Base-by-base conservation (phyloP, 257 asterid genomes). In the Solanum ahanhuiri region DNA sequence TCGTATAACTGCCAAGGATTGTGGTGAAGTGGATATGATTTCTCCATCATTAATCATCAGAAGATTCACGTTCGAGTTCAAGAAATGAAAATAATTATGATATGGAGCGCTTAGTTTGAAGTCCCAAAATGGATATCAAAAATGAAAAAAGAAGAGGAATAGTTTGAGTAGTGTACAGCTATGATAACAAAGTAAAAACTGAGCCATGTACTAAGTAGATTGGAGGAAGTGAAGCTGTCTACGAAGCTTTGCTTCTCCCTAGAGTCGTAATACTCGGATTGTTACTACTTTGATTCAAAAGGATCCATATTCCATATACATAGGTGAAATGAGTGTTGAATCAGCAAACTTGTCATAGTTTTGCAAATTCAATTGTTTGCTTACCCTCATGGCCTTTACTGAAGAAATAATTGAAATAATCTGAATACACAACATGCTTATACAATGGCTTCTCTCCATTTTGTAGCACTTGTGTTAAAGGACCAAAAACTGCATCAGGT, bases 361-460 rank as follows among this genome's bases (percentile, higher is more conserved):
- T 91, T 14, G 90, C 94, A 85, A 35, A 91, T 45, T 93, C 92
- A 67, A 93, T 75, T 4, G 93, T 86, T 35, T 85, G 84, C 85
- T 92, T 93, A 41, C 95, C 94, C 82, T 92, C 92, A 81, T 92
- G 93, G 9, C 90, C 91, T 84, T 92, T 92, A 79, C 94, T 67
- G 75, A 91, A 91, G 89, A 93, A 93, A 88, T 92, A 86, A 83
- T 86, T 88, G 89, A 91, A 92, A 82, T 93, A 93, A 82, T 93
- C 96, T 0, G 90, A 86, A 87, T 75, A 91, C 9, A 88, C 63
- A 35, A 93, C 84, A 4, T 87, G 87, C 83, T 88, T 92, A 81
- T 93, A 93, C 22, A 88, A 58, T 0, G 91, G 90, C 3, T 87
- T 90, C 85, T 89, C 92, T 77, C 93, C 94, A 41, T 66, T 84